Evolutionary conservation across 805 yeast genomes (phyloP).

Genomic region (Wickerhamiella musiphila): DNA sequence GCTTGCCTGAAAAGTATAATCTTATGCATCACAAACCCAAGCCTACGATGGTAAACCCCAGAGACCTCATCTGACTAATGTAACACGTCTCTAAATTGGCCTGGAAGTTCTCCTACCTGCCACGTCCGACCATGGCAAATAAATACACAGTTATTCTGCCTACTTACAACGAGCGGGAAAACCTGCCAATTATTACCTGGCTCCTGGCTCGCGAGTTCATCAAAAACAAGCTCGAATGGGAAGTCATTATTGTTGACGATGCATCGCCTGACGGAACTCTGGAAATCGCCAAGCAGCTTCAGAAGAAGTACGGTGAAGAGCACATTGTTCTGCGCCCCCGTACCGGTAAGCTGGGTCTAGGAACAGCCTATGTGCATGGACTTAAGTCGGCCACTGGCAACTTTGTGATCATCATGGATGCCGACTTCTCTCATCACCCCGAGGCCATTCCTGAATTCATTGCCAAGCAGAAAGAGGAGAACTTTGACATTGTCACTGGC

Average conservation of each 20-base stretch:
- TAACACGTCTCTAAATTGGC: too few species aligned
- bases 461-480: constrained; percentile 32
- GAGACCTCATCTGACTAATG: too few species aligned
- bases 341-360: constrained; percentile 62
- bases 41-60: too few species aligned
- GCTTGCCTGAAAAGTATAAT: too few species aligned
- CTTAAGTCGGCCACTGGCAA: constrained; percentile 53
- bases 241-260: constrained; percentile 60
- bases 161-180: constrained; percentile 57
- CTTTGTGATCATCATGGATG: constrained; percentile 68
- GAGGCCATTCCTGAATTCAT: constrained; percentile 64
- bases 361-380: constrained; percentile 70
- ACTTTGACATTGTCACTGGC: constrained; percentile 28
- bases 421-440: constrained; percentile 63
- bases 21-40: too few species aligned
- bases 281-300: constrained; percentile 24
- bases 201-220: constrained; percentile 51
- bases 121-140: too few species aligned
- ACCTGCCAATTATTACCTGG: constrained; percentile 52
- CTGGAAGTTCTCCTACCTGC: too few species aligned
- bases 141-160: constrained; percentile 64
- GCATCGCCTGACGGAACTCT: constrained; percentile 74
- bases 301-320: constrained; percentile 34
- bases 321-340: constrained; percentile 52
- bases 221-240: constrained; percentile 46